These are phyloP conservation scores for Calocera viscosa DNA, from an alignment of 768 basidiomycete species.

Conservation along the genomic window DNA sequence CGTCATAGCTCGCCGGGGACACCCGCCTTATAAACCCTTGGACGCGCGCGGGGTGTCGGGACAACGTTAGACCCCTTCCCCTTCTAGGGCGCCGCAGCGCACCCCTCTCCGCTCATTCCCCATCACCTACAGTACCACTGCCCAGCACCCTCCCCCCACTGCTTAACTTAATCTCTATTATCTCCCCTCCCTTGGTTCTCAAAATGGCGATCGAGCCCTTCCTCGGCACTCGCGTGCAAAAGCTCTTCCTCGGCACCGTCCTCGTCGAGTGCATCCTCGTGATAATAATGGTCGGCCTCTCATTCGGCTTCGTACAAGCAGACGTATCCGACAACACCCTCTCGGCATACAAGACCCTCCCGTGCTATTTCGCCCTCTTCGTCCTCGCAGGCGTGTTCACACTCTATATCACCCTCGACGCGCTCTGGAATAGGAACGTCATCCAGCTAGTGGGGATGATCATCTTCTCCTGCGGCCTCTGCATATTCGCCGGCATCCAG, in stretches of 20 bases:
- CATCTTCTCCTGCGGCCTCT: constrained; percentile 62
- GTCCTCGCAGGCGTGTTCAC: constrained; percentile 73
- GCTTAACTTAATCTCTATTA: neutral
- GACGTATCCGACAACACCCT: neutral
- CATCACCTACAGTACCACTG: too few species aligned
- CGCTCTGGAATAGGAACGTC: constrained; percentile 62
- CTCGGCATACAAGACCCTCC: constrained; percentile 49
- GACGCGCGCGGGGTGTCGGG: too few species aligned
- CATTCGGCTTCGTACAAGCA: neutral
- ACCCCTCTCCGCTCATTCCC: too few species aligned
- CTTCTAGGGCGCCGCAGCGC: too few species aligned
- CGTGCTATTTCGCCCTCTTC: constrained; percentile 76
- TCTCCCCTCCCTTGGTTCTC: neutral
- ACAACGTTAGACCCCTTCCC: too few species aligned
- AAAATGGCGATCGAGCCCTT: constrained; percentile 27
- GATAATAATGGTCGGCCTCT: constrained; percentile 31
- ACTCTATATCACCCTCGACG: constrained; percentile 67
- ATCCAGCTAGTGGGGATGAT: constrained; percentile 43
- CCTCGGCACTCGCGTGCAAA: constrained; percentile 59
- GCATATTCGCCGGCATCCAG: constrained; percentile 63
- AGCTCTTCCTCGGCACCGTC: constrained; percentile 52
- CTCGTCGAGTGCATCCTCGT: constrained; percentile 14
- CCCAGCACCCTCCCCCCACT: too few species aligned
- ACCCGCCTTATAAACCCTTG: too few species aligned
- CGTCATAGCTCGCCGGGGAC: too few species aligned